A percentile compares a stretch with the other conserved stretches of the same genome.
Conservation (phyloP, 2,329 filamentous ascomycete genomes). For the Orbilia blumenaviensis region DNA sequence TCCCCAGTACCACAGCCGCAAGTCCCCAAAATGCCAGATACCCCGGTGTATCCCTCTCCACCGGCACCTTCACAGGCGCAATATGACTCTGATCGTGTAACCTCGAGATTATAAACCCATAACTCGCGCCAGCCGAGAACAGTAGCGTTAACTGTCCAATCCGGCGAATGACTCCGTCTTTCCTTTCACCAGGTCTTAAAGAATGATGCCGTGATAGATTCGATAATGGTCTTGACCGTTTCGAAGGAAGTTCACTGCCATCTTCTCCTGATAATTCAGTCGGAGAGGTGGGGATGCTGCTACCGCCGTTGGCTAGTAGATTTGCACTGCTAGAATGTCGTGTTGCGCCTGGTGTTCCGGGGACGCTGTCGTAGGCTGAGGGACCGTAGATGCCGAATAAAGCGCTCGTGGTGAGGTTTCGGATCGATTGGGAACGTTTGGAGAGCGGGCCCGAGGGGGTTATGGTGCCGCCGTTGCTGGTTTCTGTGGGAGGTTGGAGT, state of each 20-base stretch:
- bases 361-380: conserved; percentile 66
- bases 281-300: conserved; percentile 57
- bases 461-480: conserved; percentile 62
- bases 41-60: conserved; percentile 64
- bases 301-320: conserved; percentile 62
- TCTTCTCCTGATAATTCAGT: conserved; percentile 13
- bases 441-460: conserved; percentile 62
- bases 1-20: conserved; percentile 79
- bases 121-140: conserved; percentile 81
- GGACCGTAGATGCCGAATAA: conserved; percentile 90
- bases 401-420: conserved; percentile 88
- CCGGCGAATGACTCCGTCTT: conserved; percentile 65
- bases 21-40: conserved; percentile 85
- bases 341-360: conserved; percentile 70
- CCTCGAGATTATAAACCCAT: conserved; percentile 81
- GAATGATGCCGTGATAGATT: conserved; percentile 58
- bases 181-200: conserved; percentile 48
- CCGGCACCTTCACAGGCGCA: conserved; percentile 70
- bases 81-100: conserved; percentile 76
- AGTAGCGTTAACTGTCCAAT: conserved; percentile 71
- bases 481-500: conserved; percentile 58
- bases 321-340: conserved; percentile 66
- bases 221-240: conserved; percentile 57
- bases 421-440: conserved; percentile 77
- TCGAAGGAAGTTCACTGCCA: conserved; percentile 11